Base-by-base conservation (phyloP, 1,284 basidiomycete species). In the Limonomyces culmigenus region DNA sequence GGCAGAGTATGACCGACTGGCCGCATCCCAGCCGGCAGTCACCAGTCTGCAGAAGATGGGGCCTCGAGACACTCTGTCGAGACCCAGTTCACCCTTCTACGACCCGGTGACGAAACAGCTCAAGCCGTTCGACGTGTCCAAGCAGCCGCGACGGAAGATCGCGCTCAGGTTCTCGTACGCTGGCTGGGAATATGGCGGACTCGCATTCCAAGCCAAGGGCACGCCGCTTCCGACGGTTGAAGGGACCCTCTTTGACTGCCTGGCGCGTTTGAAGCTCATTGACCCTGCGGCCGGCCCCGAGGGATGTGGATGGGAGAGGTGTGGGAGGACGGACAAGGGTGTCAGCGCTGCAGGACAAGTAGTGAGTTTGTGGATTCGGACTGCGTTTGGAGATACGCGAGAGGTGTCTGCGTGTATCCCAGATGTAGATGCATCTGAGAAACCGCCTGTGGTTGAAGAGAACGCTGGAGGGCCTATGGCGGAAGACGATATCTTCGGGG, bases 301-400 rank as follows among this genome's bases (percentile, higher is more conserved):
- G 13, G 85, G 78, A 0, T 91, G 88, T 49, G 86, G 73, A 17
- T 98, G 88, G 74, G 78, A 83, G 48, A 66, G 77, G 40, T 97
- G 93, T 55, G 93, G 93, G 10, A 59, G 95, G 45, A 99, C 93
- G 17, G 93, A 99, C 62, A 67, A 79, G 25, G 93, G 95, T 0
- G 93, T 99, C 34, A 92, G 86, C 50, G 88, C 85, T 29, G 86
- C 85, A 4, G 91, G 89, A 2, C 93, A 98, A 54, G 92, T 98
- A 23, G 67, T 97, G 29, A 87, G 85, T 36, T 63, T 99, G 1
- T 93, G 86, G 83, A 71, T 93, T 13, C 60, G 87, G 43, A 87
- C 81, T 51, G 63, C 67, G 3, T 48, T 70, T 25, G 51, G 43
- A 17, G 38, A 50, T 19, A 37, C 17, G 18, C 33, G 23, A 23